Evolutionary conservation across 768 basidiomycete species (phyloP), one percentile per base, ranked within the genome.

Genomic region (Coprinopsis cinerea): DNA sequence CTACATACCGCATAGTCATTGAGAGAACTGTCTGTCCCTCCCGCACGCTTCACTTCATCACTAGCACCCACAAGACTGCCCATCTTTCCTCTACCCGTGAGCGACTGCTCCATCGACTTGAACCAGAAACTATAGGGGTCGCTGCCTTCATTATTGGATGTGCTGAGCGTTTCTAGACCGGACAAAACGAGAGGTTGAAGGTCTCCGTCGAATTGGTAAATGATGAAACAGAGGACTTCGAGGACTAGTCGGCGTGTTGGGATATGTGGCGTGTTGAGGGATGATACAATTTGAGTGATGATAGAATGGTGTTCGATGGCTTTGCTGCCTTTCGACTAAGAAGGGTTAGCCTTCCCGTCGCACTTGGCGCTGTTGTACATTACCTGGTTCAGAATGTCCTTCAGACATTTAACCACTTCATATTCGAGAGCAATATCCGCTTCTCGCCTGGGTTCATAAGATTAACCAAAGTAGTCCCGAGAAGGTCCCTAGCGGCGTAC

Each of bases 31-130:
- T 88, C 85, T 17, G 80, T 63, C 34, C 84, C 81, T 40, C 78
- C 79, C 52, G 75, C 70, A 51, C 79, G 82, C 64, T 77, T 78
- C 48, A 94, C 79, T 57, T 97, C 93, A 13, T 94, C 90, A 57
- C 93, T 95, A 20, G 92, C 92, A 0, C 96, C 96, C 6, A 99
- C 95, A 34, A 89, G 66, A 62, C 89, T 96, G 1, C 95, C 95
- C 91, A 97, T 93, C 64, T 84, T 87, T 1, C 95, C 95, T 49
- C 92, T 73, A 2, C 93, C 94, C 41, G 82, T 77, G 15, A 97
- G 73, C 2, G 80, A 80, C 23, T 69, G 67, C 56, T 92, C 87
- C 55, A 95, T 70, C 0, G 83, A 85, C 57, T 82, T 85, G 61
- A 98, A 89, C 94, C 92, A 98, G 58, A 81, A 92, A 53, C 83